phyloP scores from a whole-genome alignment of 345 rosid genomes.

The Gossypium arboreum region DNA sequence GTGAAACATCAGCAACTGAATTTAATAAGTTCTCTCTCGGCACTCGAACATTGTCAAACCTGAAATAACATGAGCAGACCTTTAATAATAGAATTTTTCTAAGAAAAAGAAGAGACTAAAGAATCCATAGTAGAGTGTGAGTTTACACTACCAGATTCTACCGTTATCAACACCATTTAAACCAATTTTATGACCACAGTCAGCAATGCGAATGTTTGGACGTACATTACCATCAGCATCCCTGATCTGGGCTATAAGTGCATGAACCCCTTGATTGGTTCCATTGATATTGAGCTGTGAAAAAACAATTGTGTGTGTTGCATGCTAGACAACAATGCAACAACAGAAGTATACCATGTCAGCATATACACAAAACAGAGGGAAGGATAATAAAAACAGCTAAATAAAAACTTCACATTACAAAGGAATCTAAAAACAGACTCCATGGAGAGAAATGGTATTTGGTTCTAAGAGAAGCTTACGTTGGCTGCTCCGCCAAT shows the following conservation, averaged over 20 bases:
- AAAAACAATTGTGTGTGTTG: constrained; percentile 87
- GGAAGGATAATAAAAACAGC: background rate
- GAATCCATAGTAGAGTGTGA: background rate
- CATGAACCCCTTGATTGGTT: constrained; percentile 88
- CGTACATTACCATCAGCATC: constrained; percentile 68
- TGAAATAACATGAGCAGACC: constrained; percentile 25
- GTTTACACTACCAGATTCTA: constrained; percentile 67
- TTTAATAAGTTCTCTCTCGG: constrained; percentile 90
- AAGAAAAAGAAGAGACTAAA: background rate
- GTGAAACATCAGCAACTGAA: constrained; percentile 89
- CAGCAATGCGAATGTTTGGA: constrained; percentile 78
- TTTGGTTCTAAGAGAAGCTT: constrained; percentile 17
- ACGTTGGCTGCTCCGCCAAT: constrained; percentile 95
- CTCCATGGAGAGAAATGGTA: background rate
- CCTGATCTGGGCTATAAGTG: constrained; percentile 82
- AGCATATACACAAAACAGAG: constrained; percentile 17
- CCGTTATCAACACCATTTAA: constrained; percentile 97
- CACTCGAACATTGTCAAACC: constrained; percentile 85
- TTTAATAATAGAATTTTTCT: constrained; percentile 5
- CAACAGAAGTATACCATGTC: constrained; percentile 16
- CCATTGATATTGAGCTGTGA: constrained; percentile 82
- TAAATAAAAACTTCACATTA: background rate
- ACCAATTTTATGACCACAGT: constrained; percentile 97
- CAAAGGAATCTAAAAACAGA: background rate
- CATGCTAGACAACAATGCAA: constrained; percentile 55